These are phyloP conservation scores for Penicillium egyptiacum DNA, from an alignment of 495 filamentous ascomycete species.

Conservation along the genomic window DNA sequence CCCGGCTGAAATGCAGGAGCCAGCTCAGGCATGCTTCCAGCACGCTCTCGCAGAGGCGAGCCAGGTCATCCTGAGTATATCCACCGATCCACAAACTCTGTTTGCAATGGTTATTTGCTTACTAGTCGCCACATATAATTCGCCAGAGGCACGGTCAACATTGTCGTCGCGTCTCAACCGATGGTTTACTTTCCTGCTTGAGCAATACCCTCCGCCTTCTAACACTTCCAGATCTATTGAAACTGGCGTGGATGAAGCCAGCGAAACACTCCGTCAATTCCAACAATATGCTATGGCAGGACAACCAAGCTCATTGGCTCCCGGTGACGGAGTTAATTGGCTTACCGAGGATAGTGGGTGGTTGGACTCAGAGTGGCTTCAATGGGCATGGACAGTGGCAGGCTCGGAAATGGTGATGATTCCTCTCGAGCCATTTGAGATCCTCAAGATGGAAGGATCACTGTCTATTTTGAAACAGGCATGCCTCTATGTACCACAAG, in stretches of 20 bases:
- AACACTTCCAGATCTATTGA: constrained; percentile 2
- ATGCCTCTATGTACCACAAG: constrained; percentile 45
- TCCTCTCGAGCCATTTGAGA: constrained; percentile 38
- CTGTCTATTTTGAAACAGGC: constrained; percentile 35
- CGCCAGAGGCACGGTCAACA: constrained; percentile 14
- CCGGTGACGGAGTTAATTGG: constrained; percentile 22
- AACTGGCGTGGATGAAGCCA: constrained; percentile 26
- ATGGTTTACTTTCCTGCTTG: constrained; percentile 42
- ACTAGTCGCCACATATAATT: constrained; percentile 23
- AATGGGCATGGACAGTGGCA: constrained; percentile 42
- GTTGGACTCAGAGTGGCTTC: constrained; percentile 44
- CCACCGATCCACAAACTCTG: constrained; percentile 21
- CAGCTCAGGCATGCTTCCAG: constrained; percentile 28
- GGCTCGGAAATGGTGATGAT: constrained; percentile 43
- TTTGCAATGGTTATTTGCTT: constrained; percentile 26
- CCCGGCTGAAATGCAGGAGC: constrained; percentile 31
- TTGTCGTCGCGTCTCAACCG: constrained; percentile 34
- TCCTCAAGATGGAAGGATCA: constrained; percentile 28
- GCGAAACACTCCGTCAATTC: constrained; percentile 22
- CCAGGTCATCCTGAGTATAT: constrained; percentile 24
- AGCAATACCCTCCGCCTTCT: constrained; percentile 34
- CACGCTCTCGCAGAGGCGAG: constrained; percentile 20
- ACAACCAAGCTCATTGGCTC: constrained; percentile 11
- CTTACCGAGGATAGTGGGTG: constrained; percentile 34
- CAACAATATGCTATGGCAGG: constrained; percentile 23